These are phyloP conservation scores for Boletus rufocinnamomeus DNA, from an alignment of 768 basidiomycete species.

Conservation along the genomic window DNA sequence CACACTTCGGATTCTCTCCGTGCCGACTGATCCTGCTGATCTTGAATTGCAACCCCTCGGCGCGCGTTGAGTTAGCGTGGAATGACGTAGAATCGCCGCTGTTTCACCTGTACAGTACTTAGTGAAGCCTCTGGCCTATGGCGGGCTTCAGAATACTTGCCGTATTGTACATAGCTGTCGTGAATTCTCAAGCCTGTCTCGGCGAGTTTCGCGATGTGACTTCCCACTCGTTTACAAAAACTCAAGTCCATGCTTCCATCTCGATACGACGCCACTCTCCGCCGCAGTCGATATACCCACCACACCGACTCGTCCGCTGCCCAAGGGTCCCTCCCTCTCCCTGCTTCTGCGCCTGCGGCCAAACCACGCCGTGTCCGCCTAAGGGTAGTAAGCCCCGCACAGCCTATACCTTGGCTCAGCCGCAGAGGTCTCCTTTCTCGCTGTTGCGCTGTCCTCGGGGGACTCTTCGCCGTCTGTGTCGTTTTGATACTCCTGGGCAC, in stretches of 20 bases:
- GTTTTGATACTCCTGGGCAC: slow-evolving; percentile 42
- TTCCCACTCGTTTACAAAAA: neutral
- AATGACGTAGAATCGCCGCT: slow-evolving; percentile 14
- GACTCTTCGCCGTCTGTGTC: slow-evolving; percentile 50
- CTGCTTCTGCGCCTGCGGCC: slow-evolving; percentile 54
- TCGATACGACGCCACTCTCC: slow-evolving; percentile 10
- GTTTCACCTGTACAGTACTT: slow-evolving; percentile 8
- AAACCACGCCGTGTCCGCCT: slow-evolving; percentile 59
- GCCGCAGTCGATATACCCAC: slow-evolving; percentile 8
- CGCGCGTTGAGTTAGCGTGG: slow-evolving; percentile 20
- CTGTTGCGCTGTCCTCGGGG: slow-evolving; percentile 50
- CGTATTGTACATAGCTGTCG: neutral
- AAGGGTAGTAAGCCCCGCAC: slow-evolving; percentile 52
- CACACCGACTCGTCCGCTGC: slow-evolving; percentile 35
- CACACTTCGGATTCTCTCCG: slow-evolving; percentile 80
- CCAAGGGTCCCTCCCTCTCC: slow-evolving; percentile 55
- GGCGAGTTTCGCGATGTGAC: neutral
- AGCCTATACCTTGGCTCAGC: slow-evolving; percentile 48
- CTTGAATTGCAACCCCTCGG: slow-evolving; percentile 69
- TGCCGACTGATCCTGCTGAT: slow-evolving; percentile 80
- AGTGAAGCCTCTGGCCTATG: neutral
- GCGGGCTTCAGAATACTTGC: neutral
- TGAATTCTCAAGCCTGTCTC: too few species aligned
- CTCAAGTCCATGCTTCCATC: neutral
- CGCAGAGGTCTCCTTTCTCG: slow-evolving; percentile 58